Percentiles rank a stretch among this genome's conserved stretches.
Conservation (phyloP, 139 green algal species). For the Limnomonas spitsbergensis region DNA sequence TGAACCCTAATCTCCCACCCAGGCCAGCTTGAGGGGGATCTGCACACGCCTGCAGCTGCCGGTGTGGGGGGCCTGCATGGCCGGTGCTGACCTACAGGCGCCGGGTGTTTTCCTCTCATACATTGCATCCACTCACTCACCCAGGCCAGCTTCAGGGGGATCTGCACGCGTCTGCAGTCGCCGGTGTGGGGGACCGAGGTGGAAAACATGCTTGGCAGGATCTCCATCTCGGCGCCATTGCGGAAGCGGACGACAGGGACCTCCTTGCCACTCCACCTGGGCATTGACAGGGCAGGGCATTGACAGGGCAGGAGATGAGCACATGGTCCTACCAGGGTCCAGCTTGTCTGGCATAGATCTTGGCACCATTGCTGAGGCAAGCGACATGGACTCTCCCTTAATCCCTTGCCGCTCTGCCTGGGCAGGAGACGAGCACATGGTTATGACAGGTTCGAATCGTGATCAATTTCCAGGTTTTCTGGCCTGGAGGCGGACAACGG, state of each 20-base stretch:
- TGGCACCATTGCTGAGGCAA: conserved; percentile 48
- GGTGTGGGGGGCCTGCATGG: too few species aligned
- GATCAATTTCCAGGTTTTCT: too few species aligned
- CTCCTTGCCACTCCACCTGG: conserved; percentile 33
- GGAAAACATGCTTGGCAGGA: conserved; percentile 47
- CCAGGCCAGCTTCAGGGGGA: conserved; percentile 77
- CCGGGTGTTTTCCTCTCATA: too few species aligned
- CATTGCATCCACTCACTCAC: too few species aligned
- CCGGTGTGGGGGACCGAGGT: conserved; percentile 36
- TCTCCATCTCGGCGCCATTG: conserved; percentile 44
- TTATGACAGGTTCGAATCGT: too few species aligned
- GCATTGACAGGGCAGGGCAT: not conserved
- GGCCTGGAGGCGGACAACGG: conserved; percentile 60
- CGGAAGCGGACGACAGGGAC: conserved; percentile 57
- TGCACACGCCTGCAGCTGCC: conserved; percentile 50
- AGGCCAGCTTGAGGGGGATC: conserved; percentile 74
- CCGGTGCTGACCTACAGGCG: too few species aligned
- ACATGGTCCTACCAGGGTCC: too few species aligned
- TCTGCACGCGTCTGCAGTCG: conserved; percentile 45
- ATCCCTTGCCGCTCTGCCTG: too few species aligned
- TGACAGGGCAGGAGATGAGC: not conserved
- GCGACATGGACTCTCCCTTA: too few species aligned
- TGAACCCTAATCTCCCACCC: conserved; percentile 34
- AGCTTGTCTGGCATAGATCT: too few species aligned
- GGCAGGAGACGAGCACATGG: too few species aligned